Conservation (phyloP, 192 early-diverging fungal species). For the Mortierella antarctica region DNA sequence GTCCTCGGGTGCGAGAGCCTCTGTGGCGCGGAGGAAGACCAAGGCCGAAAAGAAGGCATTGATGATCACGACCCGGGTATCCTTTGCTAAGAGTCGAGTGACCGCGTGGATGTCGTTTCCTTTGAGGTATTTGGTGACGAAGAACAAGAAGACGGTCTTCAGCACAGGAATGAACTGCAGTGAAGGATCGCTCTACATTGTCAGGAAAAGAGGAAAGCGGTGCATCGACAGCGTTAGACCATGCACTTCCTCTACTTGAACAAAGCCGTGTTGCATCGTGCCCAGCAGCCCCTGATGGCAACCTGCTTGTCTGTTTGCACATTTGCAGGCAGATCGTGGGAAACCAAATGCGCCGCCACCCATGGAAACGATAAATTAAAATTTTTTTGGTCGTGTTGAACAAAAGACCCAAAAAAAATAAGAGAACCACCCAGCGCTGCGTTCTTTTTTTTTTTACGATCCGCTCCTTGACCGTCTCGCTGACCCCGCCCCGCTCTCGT, state of each 20-base stretch:
- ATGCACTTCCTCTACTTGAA: too few relatives aligned
- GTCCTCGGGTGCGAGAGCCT: constrained; percentile 50
- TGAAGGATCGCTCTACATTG: constrained; percentile 46
- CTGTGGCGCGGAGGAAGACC: constrained; percentile 66
- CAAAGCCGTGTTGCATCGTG: too few relatives aligned
- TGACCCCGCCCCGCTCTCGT: too few relatives aligned
- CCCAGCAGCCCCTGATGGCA: too few relatives aligned
- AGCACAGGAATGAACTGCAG: constrained; percentile 77
- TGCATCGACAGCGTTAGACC: not conserved
- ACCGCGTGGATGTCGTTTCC: constrained; percentile 89
- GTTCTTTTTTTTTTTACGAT: too few relatives aligned
- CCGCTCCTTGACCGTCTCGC: too few relatives aligned
- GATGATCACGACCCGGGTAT: constrained; percentile 70
- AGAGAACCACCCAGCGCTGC: too few relatives aligned
- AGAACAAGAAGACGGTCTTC: constrained; percentile 77
- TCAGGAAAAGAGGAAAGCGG: not conserved
- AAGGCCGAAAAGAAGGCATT: constrained; percentile 84
- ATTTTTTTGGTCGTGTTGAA: not conserved
- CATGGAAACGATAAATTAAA: too few relatives aligned
- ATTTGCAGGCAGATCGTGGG: constrained; percentile 4
- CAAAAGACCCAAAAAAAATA: not conserved
- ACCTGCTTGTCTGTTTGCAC: too few relatives aligned
- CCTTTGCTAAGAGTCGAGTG: constrained; percentile 64
- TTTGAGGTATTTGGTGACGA: constrained; percentile 77
- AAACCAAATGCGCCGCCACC: not conserved